Conservation (phyloP, 305 asterid species). For the Solanum hybrid region DNA sequence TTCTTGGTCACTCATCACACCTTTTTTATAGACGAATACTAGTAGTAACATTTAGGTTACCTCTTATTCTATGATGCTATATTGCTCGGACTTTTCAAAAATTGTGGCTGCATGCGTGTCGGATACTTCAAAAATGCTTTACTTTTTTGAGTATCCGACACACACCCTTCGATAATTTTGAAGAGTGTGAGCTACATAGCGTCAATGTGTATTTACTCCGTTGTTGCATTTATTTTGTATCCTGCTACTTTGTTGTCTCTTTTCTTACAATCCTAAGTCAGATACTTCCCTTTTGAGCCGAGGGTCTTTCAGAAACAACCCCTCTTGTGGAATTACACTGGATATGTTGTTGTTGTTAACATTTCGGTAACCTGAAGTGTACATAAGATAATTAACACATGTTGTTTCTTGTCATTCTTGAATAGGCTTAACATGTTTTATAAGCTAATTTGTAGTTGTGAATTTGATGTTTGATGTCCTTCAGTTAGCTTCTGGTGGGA, state of each 20-base stretch:
- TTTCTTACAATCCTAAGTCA: not conserved
- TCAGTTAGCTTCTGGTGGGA: conserved; percentile 29
- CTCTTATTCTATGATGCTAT: not conserved
- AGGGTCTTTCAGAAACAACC: not conserved
- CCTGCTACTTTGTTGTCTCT: not conserved
- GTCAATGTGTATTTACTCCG: not conserved
- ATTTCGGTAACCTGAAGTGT: not conserved
- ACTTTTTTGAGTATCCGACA: not conserved
- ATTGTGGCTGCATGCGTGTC: not conserved
- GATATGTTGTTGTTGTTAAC: not conserved
- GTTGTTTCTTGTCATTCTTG: not conserved
- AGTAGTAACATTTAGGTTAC: not conserved
- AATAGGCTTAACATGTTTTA: not conserved
- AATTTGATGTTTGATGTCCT: not conserved
- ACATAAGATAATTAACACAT: not conserved
- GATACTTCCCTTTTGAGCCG: not conserved
- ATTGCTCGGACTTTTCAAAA: not conserved
- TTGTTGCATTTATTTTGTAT: not conserved
- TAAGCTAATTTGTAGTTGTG: not conserved
- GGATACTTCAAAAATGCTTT: not conserved
- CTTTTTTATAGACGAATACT: not conserved
- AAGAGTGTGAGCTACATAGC: not conserved
- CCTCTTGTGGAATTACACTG: not conserved
- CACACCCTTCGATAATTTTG: not conserved
- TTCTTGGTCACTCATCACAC: not conserved